Conservation (phyloP, 2,329 filamentous ascomycete species). For the Hypoxylon sp. region DNA sequence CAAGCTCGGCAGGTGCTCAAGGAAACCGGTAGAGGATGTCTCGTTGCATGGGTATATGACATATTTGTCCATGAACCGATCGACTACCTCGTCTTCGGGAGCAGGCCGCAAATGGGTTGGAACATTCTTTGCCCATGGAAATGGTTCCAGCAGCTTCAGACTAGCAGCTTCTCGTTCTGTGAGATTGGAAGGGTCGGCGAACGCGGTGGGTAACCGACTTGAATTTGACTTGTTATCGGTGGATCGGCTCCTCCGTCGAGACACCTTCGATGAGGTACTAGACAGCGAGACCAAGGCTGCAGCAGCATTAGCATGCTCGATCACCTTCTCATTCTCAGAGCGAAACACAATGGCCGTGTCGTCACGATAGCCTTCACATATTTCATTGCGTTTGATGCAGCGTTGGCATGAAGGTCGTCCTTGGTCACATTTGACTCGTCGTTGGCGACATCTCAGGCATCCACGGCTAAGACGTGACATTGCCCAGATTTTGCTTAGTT, state of each 20-base stretch:
- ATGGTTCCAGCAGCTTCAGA: constrained; percentile 2
- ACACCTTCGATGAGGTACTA: neutral
- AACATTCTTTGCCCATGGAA: constrained; percentile 23
- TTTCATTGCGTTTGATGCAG: constrained; percentile 57
- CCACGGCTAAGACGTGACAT: constrained; percentile 44
- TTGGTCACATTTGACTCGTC: constrained; percentile 54
- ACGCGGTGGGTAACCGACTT: neutral
- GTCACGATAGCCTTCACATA: constrained; percentile 59
- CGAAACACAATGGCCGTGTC: constrained; percentile 57
- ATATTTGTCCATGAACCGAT: constrained; percentile 58
- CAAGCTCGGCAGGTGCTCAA: constrained; percentile 56
- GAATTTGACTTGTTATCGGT: constrained; percentile 3
- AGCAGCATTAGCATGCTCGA: constrained; percentile 26
- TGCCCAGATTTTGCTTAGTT: neutral
- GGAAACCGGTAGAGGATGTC: constrained; percentile 57
- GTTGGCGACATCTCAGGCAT: constrained; percentile 39
- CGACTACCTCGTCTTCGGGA: constrained; percentile 53
- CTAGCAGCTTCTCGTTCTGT: constrained; percentile 16
- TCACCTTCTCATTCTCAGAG: constrained; percentile 55
- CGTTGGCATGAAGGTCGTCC: constrained; percentile 56
- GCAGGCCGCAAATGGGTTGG: constrained; percentile 18
- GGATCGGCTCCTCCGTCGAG: constrained; percentile 30
- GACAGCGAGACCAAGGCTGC: neutral
- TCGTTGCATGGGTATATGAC: constrained; percentile 58
- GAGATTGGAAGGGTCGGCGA: constrained; percentile 24